Base-by-base conservation (phyloP, 768 basidiomycete species). In the Russula virescens region DNA sequence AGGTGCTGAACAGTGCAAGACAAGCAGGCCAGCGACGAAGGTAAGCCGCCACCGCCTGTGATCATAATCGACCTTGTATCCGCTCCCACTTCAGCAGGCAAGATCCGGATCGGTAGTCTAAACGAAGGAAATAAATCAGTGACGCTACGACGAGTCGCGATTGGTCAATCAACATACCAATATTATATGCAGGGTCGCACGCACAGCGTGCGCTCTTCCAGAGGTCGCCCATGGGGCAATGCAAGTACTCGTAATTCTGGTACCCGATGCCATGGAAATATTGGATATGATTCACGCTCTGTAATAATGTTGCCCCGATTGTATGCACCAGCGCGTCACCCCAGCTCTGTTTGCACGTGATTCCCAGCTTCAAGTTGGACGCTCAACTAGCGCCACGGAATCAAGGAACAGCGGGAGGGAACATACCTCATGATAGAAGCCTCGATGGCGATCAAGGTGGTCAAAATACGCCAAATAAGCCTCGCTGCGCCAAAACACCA, bases 301-400 rank as follows among this genome's bases (percentile, higher is more conserved):
- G 84, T 70, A 94, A 88, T 14, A 92, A 75, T 0, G 90, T 83
- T 7, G 83, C 91, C 6, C 86, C 91, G 60, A 94, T 90, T 56
- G 87, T 88, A 68, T 93, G 92, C 0, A 94, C 88, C 0, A 90
- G 91, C 0, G 91, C 92, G 71, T 93, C 92, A 31, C 92, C 91
- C 89, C 89, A 89, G 46, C 87, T 79, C 81, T 89, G 43, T 45
- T 48, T 25, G 19, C 18, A 23, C 16, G 18, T 31, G 31, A 25
- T 38, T 11, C 5, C 38, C 38, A 9, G 38, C 8, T 31, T 4
- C n/a, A 35, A 5, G 34, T 5, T 35, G 38, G 38, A 38, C 38
- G 38, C 8, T 31, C 31, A 31, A 31, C 31, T 31, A 8, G 31
- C 31, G 8, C 8, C 31, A 8, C 31, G 5, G 31, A 31, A 8